Evolutionary conservation across 2,329 filamentous ascomycete species (phyloP), one percentile per base, ranked within the genome.

Genomic region (Epichloe sp.): DNA sequence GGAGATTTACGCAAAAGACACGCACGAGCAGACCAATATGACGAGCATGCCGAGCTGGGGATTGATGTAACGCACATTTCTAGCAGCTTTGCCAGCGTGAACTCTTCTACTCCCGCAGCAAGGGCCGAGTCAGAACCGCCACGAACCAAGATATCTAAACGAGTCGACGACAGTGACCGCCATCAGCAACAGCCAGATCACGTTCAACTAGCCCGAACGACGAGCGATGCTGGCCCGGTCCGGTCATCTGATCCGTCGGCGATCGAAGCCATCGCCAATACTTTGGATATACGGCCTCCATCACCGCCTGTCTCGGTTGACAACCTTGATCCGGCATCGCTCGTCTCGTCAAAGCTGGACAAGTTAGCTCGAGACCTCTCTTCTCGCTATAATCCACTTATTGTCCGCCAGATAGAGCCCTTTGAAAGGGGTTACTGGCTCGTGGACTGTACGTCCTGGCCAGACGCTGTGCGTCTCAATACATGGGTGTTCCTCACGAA

Each of bases 401-500:
- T 49, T 6, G 52, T 26, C n/a, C 59, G 65, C 0, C 56, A 59
- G 5, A 55, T 65, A 1, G 71, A 77, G 48, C 66, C 67, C 1
- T 76, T 84, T 38, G 88, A 95, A 63, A 76, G 90, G 15, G 90
- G 89, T 0, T 82, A 86, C 65, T 96, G 90, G 90, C 64, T 72
- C 2, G 59, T 95, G 4, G 70, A 81, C 55, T 81, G 77, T 56
- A 61, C 66, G 0, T 48, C 57, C 1, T 88, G 84, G 84, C 61
- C 68, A 0, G 49, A 61, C 0, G 63, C 66, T 0, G 59, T 74
- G 4, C 76, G 78, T 47, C 63, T 70, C 15, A 68, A 73, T 2
- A 74, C 81, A 7, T 90, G 86, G 85, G 64, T 67, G 0, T 82
- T 77, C 48, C 67, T 89, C 23, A 70, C 70, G 5, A 75, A 81